phyloP scores from a whole-genome alignment of 2,329 filamentous ascomycete species.

The Claviceps spartinae region DNA sequence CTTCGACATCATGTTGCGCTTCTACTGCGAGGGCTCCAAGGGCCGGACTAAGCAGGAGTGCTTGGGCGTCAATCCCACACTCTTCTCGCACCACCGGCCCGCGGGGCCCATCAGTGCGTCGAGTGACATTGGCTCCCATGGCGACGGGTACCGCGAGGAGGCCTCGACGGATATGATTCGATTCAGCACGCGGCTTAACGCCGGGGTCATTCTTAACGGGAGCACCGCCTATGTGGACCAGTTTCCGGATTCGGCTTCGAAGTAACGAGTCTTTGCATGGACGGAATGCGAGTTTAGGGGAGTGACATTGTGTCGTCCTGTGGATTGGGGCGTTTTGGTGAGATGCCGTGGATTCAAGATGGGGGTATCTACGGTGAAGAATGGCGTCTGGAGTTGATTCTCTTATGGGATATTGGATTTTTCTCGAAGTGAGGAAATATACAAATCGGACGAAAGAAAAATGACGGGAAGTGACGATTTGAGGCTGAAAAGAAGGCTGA shows the following conservation, averaged over 20 bases:
- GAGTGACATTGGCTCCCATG: slow-evolving; percentile 25
- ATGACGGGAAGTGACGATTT: no score
- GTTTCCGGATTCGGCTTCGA: slow-evolving; percentile 4
- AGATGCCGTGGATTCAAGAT: no score
- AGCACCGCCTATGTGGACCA: slow-evolving; percentile 15
- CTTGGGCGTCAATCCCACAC: slow-evolving; percentile 26
- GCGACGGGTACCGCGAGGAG: slow-evolving; percentile 15
- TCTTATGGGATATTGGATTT: no score
- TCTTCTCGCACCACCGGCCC: slow-evolving; percentile 33
- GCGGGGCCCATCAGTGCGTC: slow-evolving; percentile 20
- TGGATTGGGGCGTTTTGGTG: no score
- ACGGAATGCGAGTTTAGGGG: no score
- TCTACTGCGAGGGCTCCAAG: slow-evolving; percentile 29
- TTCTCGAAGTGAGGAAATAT: no score
- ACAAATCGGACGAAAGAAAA: no score
- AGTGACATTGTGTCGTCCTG: no score
- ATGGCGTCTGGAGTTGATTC: no score
- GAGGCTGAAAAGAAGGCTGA: no score
- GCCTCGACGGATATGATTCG: slow-evolving; percentile 22
- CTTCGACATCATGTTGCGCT: slow-evolving; percentile 31
- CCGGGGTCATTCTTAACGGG: slow-evolving; percentile 23
- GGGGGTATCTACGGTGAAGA: no score
- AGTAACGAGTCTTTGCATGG: slow-evolving; percentile 5
- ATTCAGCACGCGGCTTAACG: slow-evolving; percentile 28
- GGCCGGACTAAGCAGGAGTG: slow-evolving; percentile 23